These are phyloP conservation scores for Pinus tabuliformis DNA, from an alignment of 75 land plant species.

Conservation along the genomic window DNA sequence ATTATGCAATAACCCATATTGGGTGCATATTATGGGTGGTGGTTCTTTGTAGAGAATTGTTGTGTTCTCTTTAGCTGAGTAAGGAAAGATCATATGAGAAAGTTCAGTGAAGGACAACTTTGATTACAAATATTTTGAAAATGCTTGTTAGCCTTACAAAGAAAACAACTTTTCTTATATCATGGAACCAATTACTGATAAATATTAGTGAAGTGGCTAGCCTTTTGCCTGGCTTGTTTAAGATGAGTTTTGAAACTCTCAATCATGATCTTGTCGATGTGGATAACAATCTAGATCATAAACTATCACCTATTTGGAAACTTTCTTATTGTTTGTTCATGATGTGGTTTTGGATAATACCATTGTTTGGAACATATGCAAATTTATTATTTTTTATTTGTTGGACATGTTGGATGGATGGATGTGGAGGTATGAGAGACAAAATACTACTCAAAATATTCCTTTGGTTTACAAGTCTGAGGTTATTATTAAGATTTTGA, in stretches of 20 bases:
- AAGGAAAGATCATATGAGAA: constrained; percentile 36
- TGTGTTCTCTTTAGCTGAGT: constrained; percentile 24
- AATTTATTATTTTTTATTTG: no score
- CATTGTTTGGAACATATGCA: no score
- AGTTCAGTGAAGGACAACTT: constrained; percentile 39
- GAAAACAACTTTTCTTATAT: constrained; percentile 28
- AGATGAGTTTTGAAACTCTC: constrained; percentile 35
- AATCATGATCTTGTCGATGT: constrained; percentile 21
- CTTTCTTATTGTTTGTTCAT: constrained; percentile 54
- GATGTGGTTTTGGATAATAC: no score
- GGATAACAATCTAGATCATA: constrained; percentile 44
- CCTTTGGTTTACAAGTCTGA: no score
- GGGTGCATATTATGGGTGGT: constrained; percentile 52
- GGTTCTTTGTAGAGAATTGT: constrained; percentile 27
- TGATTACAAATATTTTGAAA: constrained; percentile 51
- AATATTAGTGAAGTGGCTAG: constrained; percentile 41
- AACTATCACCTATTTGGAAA: constrained; percentile 58
- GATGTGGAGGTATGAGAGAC: no score
- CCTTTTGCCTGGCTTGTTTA: constrained; percentile 53
- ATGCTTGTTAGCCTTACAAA: constrained; percentile 47
- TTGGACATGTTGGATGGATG: no score
- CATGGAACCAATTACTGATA: constrained; percentile 30
- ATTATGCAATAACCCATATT: constrained; percentile 58
- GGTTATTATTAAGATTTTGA: no score
- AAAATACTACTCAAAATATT: no score